Evolutionary conservation across 352 stramenopile species (phyloP), one percentile per base, ranked within the genome.

Genomic region (Thraustochytrium sp.): DNA sequence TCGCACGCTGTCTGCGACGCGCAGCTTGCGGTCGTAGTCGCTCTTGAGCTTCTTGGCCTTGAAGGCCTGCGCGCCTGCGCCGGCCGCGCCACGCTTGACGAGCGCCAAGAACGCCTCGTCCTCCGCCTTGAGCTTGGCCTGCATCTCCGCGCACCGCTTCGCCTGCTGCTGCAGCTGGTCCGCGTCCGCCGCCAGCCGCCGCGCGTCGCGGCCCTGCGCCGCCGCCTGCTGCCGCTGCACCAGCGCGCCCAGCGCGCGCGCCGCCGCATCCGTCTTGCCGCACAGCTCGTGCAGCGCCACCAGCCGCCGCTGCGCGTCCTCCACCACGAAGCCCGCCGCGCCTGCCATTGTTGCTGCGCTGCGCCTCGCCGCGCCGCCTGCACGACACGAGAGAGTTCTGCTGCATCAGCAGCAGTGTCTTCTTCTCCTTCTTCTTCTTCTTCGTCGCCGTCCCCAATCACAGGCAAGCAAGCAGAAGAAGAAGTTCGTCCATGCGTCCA

Each of bases 321-420:
- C 62, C 62, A 75, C 62, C 13, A 72, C 55, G 55, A 65, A 65
- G 55, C 55, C 29, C n/a, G n/a, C n/a, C n/a, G n/a, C n/a, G n/a
- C n/a, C n/a, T n/a, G n/a, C n/a, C n/a, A n/a, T n/a, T n/a, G n/a
- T n/a, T n/a, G n/a, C n/a, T n/a, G n/a, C n/a, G n/a, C n/a, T n/a
- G n/a, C n/a, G n/a, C n/a, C n/a, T n/a, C n/a, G n/a, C n/a, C n/a
- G n/a, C n/a, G n/a, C n/a, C n/a, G n/a, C n/a, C n/a, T n/a, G n/a
- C n/a, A n/a, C n/a, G n/a, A n/a, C n/a, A n/a, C n/a, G n/a, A n/a
- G n/a, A n/a, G n/a, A n/a, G n/a, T n/a, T n/a, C n/a, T n/a, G n/a
- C n/a, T n/a, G n/a, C n/a, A n/a, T n/a, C n/a, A n/a, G n/a, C n/a
- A n/a, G n/a, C n/a, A n/a, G n/a, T n/a, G n/a, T n/a, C n/a, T n/a